Evolutionary conservation across 495 filamentous ascomycete species (phyloP).

Genomic region (Corynascus novoguineensis): DNA sequence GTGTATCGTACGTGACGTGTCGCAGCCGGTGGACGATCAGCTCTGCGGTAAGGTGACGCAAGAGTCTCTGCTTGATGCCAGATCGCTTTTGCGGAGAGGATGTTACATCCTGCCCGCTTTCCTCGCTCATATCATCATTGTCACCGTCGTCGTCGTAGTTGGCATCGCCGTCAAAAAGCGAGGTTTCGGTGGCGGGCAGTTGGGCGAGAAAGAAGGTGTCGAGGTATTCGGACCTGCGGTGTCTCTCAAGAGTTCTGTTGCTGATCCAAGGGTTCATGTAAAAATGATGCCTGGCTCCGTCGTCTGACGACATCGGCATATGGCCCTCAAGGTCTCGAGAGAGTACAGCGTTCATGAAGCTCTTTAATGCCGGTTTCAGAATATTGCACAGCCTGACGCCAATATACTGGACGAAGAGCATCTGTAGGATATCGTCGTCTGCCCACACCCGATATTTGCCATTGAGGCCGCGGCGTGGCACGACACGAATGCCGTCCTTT

Average conservation of each 20-base stretch:
- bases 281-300: conserved; percentile 20
- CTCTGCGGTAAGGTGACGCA: conserved; percentile 56
- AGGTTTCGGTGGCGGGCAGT: conserved; percentile 46
- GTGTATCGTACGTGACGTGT: conserved; percentile 21
- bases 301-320: conserved; percentile 10
- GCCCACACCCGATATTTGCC: conserved; percentile 63
- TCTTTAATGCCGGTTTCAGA: conserved; percentile 41
- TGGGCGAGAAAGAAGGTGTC: conserved; percentile 38
- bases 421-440: conserved; percentile 64
- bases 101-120: not conserved
- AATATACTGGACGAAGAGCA: conserved; percentile 60
- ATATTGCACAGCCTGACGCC: conserved; percentile 53
- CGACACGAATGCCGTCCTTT: conserved; percentile 47
- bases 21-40: conserved; percentile 49
- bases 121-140: too few relatives aligned
- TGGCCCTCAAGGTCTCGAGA: conserved; percentile 12
- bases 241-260: conserved; percentile 17
- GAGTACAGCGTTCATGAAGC: conserved; percentile 27
- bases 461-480: conserved; percentile 60
- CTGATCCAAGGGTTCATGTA: conserved; percentile 15
- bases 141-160: conserved; percentile 25
- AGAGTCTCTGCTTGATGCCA: conserved; percentile 53
- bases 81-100: conserved; percentile 18
- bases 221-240: conserved; percentile 22
- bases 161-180: conserved; percentile 26